phyloP scores from a whole-genome alignment of 1,139 yeast species.

The Yamadazyma triangularis region DNA sequence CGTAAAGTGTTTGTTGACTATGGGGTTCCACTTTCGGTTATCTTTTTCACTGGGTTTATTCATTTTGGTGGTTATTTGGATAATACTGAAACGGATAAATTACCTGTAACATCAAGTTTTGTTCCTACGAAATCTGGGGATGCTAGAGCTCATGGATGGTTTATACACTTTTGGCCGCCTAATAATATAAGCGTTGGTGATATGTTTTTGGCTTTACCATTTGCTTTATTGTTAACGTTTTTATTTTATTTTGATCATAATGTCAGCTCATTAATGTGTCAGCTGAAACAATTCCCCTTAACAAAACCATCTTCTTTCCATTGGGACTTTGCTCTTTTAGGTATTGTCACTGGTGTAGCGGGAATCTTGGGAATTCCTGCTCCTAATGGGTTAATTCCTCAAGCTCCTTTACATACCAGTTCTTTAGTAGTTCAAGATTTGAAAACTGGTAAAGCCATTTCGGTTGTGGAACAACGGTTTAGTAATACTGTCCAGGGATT shows the following conservation, averaged over 20 bases:
- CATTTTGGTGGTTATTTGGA: slow-evolving; percentile 80
- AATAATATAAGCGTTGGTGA: slow-evolving; percentile 61
- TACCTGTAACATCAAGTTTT: slow-evolving; percentile 73
- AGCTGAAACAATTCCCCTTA: slow-evolving; percentile 73
- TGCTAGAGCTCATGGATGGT: slow-evolving; percentile 58
- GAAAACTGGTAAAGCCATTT: slow-evolving; percentile 35
- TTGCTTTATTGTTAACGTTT: slow-evolving; percentile 78
- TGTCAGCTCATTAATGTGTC: slow-evolving; percentile 92
- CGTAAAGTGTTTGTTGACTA: slow-evolving; percentile 80
- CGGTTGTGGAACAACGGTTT: slow-evolving; percentile 85
- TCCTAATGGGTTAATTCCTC: slow-evolving; percentile 95
- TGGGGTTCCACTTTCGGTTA: slow-evolving; percentile 75
- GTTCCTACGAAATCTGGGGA: slow-evolving; percentile 56
- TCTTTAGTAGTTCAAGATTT: slow-evolving; percentile 63
- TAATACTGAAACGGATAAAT: slow-evolving; percentile 45
- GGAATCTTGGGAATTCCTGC: slow-evolving; percentile 91
- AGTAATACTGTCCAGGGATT: slow-evolving; percentile 84
- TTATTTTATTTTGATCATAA: slow-evolving; percentile 93
- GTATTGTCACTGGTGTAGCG: slow-evolving; percentile 79
- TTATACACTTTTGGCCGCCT: slow-evolving; percentile 69
- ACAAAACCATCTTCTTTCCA: slow-evolving; percentile 87
- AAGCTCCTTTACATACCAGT: slow-evolving; percentile 89
- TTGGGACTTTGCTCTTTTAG: slow-evolving; percentile 84
- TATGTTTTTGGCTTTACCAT: slow-evolving; percentile 86
- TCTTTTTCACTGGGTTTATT: slow-evolving; percentile 87